Conservation (phyloP, 176 grass and related monocot species). For the Melocanna baccifera region DNA sequence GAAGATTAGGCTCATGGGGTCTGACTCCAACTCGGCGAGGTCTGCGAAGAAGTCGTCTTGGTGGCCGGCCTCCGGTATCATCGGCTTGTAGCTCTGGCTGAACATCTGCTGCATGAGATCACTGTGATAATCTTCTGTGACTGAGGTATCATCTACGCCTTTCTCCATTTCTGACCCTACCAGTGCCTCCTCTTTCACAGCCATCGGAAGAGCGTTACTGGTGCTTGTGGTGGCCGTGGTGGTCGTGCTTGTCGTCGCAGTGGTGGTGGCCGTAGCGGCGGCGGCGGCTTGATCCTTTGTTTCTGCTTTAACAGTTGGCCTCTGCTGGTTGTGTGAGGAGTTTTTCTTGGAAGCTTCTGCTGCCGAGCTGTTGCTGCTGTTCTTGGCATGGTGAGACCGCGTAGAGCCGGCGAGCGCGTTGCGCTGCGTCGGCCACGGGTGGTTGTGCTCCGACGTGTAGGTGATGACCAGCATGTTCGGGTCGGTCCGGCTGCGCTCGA, state of each 20-base stretch:
- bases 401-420: conserved; percentile 93
- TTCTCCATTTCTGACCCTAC: conserved; percentile 52
- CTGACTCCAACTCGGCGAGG: conserved; percentile 72
- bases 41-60: conserved; percentile 88
- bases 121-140: conserved; percentile 27
- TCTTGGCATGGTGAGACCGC: conserved; percentile 60
- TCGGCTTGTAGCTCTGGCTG: conserved; percentile 57
- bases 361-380: conserved; percentile 33
- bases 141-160: conserved; percentile 1
- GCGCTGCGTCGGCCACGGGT: conserved; percentile 97
- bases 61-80: conserved; percentile 61
- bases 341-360: conserved; percentile 47
- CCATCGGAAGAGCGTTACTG: background rate
- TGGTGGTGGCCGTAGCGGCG: background rate
- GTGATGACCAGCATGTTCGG: conserved; percentile 96
- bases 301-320: conserved; percentile 40
- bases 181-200: conserved; percentile 46
- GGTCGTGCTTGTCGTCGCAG: conserved; percentile 25
- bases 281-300: background rate
- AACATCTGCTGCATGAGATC: conserved; percentile 66
- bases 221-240: conserved; percentile 17
- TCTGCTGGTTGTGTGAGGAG: conserved; percentile 27
- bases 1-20: conserved; percentile 88
- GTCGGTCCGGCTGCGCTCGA: conserved; percentile 90
- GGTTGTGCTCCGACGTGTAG: conserved; percentile 98